Base-by-base conservation (phyloP, 805 yeast species). In the Blastobotrys americana region DNA sequence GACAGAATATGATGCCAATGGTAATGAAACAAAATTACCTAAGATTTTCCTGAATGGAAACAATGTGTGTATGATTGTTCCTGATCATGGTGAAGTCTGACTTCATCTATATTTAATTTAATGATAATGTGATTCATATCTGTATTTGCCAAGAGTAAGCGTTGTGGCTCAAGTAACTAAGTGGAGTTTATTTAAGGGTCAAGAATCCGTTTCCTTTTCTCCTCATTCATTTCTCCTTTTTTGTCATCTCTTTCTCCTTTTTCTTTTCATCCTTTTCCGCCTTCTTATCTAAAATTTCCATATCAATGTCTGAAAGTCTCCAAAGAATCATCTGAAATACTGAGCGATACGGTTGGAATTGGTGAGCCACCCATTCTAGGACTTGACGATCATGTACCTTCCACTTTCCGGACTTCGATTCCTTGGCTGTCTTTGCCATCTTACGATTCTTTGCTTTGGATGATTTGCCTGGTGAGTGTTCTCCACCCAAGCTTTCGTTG, bases 241-340 rank as follows among this genome's bases (percentile, higher is more conserved):
- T n/a, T n/a, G n/a, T n/a, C n/a, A n/a, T n/a, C n/a, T n/a, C n/a
- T n/a, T n/a, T n/a, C n/a, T n/a, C n/a, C n/a, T n/a, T n/a, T n/a
- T n/a, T n/a, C n/a, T n/a, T n/a, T n/a, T n/a, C n/a, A n/a, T n/a
- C n/a, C n/a, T n/a, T n/a, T 13, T 25, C 13, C 10, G 13, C 31
- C 13, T 25, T 50, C n/a, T 42, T 41, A 22, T 61, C 66, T 48
- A 71, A 53, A 13, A 65, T 78, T 1, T 73, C 80, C 37, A 81
- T 67, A 45, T 74, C 67, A 1, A 83, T 78, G 27, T 76, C 68
- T 17, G 84, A 71, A 20, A 83, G 52, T 48, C 88, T 70, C 96
- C 96, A 87, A 49, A 85, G 58, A 2, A 84, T 51, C 55, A 82
- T 57, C 85, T 83, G 84, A 41, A 84, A 73, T 2, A 77, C 74